phyloP scores from a whole-genome alignment of 768 basidiomycete species.

The Leccinum longicurvipes region DNA sequence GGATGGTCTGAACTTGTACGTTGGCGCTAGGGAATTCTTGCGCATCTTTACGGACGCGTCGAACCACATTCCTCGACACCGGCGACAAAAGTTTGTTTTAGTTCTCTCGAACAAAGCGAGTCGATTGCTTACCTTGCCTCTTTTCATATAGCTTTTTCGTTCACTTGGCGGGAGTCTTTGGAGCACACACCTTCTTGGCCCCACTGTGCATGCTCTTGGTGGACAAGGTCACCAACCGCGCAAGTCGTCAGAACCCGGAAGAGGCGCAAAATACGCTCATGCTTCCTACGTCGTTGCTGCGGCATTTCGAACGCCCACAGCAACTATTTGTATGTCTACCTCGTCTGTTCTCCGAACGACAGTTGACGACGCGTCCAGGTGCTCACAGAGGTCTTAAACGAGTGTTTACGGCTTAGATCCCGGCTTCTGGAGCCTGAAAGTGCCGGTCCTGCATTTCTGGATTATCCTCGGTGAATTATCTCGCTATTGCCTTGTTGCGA shows the following conservation, averaged over 20 bases:
- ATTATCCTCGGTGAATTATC: slow-evolving; percentile 45
- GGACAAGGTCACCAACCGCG: slow-evolving; percentile 70
- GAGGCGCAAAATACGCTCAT: slow-evolving; percentile 59
- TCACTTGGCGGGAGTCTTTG: slow-evolving; percentile 81
- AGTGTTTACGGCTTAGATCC: slow-evolving; percentile 56
- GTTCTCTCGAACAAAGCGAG: neutral
- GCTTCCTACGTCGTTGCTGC: slow-evolving; percentile 65
- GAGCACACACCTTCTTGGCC: slow-evolving; percentile 73
- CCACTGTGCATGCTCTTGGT: slow-evolving; percentile 82
- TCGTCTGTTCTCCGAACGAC: neutral
- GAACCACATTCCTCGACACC: slow-evolving; percentile 88
- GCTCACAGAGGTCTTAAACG: slow-evolving; percentile 61
- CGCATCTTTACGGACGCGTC: slow-evolving; percentile 92
- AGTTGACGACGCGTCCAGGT: slow-evolving; percentile 39
- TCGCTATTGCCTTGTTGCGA: too few species aligned
- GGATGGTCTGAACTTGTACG: slow-evolving; percentile 56
- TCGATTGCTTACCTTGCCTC: slow-evolving; percentile 2
- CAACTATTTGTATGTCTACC: slow-evolving; percentile 50
- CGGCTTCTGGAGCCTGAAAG: slow-evolving; percentile 39
- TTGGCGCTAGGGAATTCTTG: slow-evolving; percentile 75
- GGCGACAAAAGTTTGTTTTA: slow-evolving; percentile 74
- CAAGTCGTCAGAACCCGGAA: slow-evolving; percentile 56
- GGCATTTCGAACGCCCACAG: slow-evolving; percentile 45
- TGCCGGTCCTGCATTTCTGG: slow-evolving; percentile 48
- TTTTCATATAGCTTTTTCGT: slow-evolving; percentile 92